phyloP scores from a whole-genome alignment of 345 rosid species.

The Cardamine resedifolia region DNA sequence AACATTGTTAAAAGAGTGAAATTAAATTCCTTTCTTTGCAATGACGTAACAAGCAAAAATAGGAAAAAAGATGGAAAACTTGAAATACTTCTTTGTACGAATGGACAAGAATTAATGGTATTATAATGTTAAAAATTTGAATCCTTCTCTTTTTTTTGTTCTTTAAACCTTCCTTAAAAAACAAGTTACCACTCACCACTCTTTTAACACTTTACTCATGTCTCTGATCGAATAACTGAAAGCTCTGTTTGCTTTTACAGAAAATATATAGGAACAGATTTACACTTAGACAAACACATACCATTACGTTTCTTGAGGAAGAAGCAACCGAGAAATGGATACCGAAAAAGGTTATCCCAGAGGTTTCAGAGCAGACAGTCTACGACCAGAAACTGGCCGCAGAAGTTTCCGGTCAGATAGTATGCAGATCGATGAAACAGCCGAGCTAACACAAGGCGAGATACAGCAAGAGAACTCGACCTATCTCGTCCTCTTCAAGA shows the following conservation, averaged over 20 bases:
- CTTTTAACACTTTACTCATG: slow-evolving; percentile 29
- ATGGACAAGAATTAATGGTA: slow-evolving; percentile 7
- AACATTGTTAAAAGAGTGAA: background rate
- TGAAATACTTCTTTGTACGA: background rate
- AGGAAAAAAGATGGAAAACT: background rate
- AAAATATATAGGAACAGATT: background rate
- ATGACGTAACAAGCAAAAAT: slow-evolving; percentile 1
- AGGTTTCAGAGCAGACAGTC: slow-evolving; percentile 34
- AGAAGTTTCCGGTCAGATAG: slow-evolving; percentile 31
- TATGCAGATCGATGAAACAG: slow-evolving; percentile 28
- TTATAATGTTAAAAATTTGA: background rate
- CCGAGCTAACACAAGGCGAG: slow-evolving; percentile 6
- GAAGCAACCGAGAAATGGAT: slow-evolving; percentile 27
- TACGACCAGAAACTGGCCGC: slow-evolving; percentile 21
- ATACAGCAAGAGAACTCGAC: slow-evolving; percentile 28
- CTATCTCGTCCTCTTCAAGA: slow-evolving; percentile 49
- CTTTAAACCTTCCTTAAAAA: slow-evolving; percentile 27
- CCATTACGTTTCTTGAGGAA: background rate
- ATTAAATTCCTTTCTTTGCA: slow-evolving; percentile 30
- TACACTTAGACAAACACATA: background rate
- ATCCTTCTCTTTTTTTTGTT: background rate
- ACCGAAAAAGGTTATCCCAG: slow-evolving; percentile 33
- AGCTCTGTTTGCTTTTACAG: background rate
- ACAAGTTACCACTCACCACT: slow-evolving; percentile 12
- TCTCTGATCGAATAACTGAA: slow-evolving; percentile 17